Percentiles rank a stretch among this genome's conserved stretches.
Conservation (phyloP, 2,329 filamentous ascomycete genomes). For the Colletotrichum trifolii region DNA sequence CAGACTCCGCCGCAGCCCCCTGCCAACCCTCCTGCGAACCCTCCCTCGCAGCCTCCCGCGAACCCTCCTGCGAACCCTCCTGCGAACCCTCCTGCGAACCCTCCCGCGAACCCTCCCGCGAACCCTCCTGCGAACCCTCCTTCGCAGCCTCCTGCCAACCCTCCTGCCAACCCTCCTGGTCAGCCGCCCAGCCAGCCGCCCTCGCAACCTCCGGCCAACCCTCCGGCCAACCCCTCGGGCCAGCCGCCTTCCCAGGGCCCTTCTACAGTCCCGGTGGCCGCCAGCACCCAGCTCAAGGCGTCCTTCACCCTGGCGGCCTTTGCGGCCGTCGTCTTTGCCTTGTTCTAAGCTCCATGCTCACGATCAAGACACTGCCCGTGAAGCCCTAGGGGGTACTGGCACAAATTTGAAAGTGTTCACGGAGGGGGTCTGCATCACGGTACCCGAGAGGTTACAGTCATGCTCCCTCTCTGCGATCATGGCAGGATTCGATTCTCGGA, state of each 20-base stretch:
- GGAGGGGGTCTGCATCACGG: too few species aligned
- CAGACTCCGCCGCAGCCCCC: slow-evolving; percentile 3
- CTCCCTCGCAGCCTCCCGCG: slow-evolving; percentile 2
- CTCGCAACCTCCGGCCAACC: background rate
- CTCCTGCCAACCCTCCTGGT: background rate
- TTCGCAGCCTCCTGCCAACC: background rate
- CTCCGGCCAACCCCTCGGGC: background rate
- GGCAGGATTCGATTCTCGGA: too few species aligned
- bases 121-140: background rate
- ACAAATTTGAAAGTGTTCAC: too few species aligned
- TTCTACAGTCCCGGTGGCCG: slow-evolving; percentile 17
- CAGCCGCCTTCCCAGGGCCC: background rate
- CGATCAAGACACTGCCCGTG: too few species aligned
- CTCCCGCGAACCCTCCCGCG: slow-evolving; percentile 1
- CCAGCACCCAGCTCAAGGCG: slow-evolving; percentile 24
- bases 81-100: background rate
- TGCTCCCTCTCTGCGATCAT: too few species aligned
- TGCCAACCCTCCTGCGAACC: slow-evolving; percentile 1
- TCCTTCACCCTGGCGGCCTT: slow-evolving; percentile 17
- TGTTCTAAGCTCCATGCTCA: slow-evolving; percentile 20
- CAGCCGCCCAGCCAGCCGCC: background rate
- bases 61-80: slow-evolving; percentile 16
- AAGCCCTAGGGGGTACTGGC: too few species aligned
- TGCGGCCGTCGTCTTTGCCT: slow-evolving; percentile 12
- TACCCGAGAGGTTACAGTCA: too few species aligned